A percentile compares a stretch with the other conserved stretches of the same genome.
These are phyloP conservation scores for Xylaria sp. DNA, from an alignment of 2,329 filamentous ascomycete genomes.

Conservation along the genomic window DNA sequence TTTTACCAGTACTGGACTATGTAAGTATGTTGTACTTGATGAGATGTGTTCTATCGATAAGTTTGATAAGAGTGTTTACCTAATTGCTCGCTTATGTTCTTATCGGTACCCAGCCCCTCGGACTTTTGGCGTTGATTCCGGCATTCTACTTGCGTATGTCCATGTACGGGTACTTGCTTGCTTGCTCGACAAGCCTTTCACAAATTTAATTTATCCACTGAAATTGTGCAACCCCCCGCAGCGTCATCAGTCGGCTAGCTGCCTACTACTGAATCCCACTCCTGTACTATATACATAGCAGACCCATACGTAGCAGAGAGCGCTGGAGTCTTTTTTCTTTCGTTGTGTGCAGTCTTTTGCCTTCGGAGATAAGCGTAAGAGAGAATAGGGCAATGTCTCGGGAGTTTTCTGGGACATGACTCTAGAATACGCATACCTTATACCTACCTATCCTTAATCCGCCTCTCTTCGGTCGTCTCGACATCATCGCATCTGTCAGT, in stretches of 20 bases:
- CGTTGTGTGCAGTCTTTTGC: conserved; percentile 18
- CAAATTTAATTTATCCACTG: conserved; percentile 26
- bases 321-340: conserved; percentile 9
- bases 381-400: conserved; percentile 30
- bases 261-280: conserved; percentile 11
- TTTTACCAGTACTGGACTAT: no score
- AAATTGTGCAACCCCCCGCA: conserved; percentile 29
- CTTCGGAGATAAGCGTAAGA: conserved; percentile 25
- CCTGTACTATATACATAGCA: not conserved
- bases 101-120: conserved; percentile 18
- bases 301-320: conserved; percentile 13
- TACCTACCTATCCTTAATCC: conserved; percentile 9
- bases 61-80: not conserved
- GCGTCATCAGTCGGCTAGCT: conserved; percentile 20
- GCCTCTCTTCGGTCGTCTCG: conserved; percentile 14
- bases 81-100: conserved; percentile 27
- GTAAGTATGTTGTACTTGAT: no score
- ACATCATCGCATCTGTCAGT: conserved; percentile 14
- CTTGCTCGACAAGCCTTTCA: conserved; percentile 8
- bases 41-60: conserved; percentile 24
- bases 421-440: conserved; percentile 19
- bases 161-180: not conserved
- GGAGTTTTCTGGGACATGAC: conserved; percentile 27
- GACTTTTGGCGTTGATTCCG: conserved; percentile 15
- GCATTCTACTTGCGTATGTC: not conserved